Conservation (phyloP, 169 alveolate genomes). For the Plasmodium relictum region DNA sequence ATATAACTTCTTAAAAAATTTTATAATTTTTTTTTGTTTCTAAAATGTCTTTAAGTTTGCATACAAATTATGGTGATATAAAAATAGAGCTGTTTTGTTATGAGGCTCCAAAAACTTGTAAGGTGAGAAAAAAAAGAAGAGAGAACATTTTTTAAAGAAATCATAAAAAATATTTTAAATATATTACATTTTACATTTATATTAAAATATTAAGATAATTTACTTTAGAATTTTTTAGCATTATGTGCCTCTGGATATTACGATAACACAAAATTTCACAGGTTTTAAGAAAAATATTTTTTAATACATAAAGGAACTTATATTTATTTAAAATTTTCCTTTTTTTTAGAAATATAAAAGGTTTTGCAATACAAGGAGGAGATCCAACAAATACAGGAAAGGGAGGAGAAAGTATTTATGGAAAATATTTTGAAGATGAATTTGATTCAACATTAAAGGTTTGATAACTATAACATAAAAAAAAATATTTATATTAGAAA, state of each 20-base stretch:
- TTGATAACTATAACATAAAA: slow-evolving; percentile 2
- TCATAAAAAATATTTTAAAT: background rate
- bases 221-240: slow-evolving; percentile 82
- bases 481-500: slow-evolving; percentile 1
- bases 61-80: slow-evolving; percentile 76
- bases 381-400: slow-evolving; percentile 99
- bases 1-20: background rate
- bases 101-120: slow-evolving; percentile 88
- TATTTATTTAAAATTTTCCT: background rate
- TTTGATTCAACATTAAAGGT: slow-evolving; percentile 95
- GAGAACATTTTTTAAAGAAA: background rate
- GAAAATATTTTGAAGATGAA: slow-evolving; percentile 97
- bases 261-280: slow-evolving; percentile 79
- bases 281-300: slow-evolving; percentile 37
- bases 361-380: slow-evolving; percentile 98
- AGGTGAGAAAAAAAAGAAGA: slow-evolving; percentile 54
- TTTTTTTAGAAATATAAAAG: slow-evolving; percentile 92
- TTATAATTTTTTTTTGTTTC: background rate
- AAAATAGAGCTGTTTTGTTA: slow-evolving; percentile 86
- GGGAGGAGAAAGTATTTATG: slow-evolving; percentile 98
- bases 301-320: background rate
- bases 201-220: background rate
- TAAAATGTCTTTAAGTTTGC: slow-evolving; percentile 73
- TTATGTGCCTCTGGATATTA: slow-evolving; percentile 84
- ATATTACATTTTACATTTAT: background rate